Evolutionary conservation across 2,329 filamentous ascomycete species (phyloP), one percentile per base, ranked within the genome.

Genomic region (Hymenotorrendiella dingleyae): DNA sequence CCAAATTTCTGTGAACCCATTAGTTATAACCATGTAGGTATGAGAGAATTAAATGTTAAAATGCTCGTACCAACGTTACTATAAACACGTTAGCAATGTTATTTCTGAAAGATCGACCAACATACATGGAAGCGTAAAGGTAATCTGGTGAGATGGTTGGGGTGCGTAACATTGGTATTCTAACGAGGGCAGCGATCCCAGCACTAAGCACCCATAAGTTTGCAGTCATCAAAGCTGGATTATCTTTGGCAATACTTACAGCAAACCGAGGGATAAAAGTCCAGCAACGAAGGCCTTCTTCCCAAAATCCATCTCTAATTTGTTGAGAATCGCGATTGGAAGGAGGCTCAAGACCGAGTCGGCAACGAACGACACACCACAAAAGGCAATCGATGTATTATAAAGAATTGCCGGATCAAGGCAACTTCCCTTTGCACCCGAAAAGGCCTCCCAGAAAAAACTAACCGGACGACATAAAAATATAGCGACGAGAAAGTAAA

Each of bases 231-330:
- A 9, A 33, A 20, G 16, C 16, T 17, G 20, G 12, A 8, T 12
- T 29, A 4, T 6, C 16, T 14, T 29, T 11, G 27, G 7, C 10
- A 24, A 9, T 66, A 44, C 54, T 48, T 36, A 57, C 69, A 71
- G 54, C 52, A 76, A 76, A 21, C 76, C 80, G 63, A 81, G 69
- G 6, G 67, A 67, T 37, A 82, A 61, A 33, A 82, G 67, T 5
- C 66, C 64, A 8, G 70, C 69, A 17, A 80, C 62, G 2, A 74
- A 67, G 6, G 68, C 23, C 54, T 79, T 81, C 2, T 69, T 72
- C 42, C 64, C 67, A 6, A 48, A 52, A 34, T 69, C 69, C 69
- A 82, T 78, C 42, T 78, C 69, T 21, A 80, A 56, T 20, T 69
- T 67, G 63, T 67, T 72, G 1, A 82, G 66, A 3, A 82, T 62